Evolutionary conservation across 2,329 filamentous ascomycete species (phyloP).

Genomic region (Botrytis galanthina): DNA sequence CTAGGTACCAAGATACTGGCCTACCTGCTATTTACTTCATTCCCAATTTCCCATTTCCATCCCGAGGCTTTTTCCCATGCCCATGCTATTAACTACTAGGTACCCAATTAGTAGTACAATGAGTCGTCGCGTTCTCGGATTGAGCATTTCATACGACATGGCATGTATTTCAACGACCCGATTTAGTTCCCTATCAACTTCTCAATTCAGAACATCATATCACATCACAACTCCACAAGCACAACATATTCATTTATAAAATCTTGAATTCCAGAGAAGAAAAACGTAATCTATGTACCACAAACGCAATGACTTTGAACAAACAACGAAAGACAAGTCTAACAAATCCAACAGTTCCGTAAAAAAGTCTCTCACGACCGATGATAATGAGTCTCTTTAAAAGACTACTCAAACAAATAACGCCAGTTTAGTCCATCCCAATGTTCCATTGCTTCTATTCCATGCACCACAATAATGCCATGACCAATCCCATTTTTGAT

Average conservation of each 20-base stretch:
- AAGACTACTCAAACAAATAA: neutral
- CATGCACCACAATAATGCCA: neutral
- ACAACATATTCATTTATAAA: neutral
- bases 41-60: neutral
- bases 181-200: neutral
- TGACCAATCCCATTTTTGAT: neutral
- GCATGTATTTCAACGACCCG: neutral
- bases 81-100: neutral
- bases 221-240: neutral
- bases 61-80: neutral
- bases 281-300: neutral
- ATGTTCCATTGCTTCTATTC: neutral
- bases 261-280: neutral
- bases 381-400: neutral
- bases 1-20: too few relatives aligned
- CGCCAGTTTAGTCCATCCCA: neutral
- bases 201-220: neutral
- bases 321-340: neutral
- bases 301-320: neutral
- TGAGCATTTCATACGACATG: neutral
- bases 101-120: too few relatives aligned
- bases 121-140: neutral
- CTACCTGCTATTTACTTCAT: too few relatives aligned
- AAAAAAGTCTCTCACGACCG: neutral
- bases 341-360: neutral